Conservation (phyloP, 306 rosid genomes). For the Purshia tridentata region DNA sequence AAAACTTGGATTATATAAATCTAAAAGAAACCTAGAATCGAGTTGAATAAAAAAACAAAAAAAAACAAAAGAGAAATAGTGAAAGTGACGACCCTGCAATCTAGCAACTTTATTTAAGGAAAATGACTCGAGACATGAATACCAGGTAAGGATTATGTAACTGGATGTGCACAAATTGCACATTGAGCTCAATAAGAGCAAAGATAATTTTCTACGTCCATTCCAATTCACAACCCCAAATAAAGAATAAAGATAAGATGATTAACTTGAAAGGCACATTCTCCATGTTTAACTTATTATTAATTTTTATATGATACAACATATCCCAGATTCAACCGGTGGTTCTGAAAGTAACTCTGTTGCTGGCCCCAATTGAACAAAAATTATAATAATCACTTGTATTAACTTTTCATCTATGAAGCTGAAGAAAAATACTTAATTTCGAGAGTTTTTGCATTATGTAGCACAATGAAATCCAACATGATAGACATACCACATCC, state of each 20-base stretch:
- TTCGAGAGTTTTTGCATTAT: background rate
- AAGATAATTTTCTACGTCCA: background rate
- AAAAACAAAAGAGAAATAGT: background rate
- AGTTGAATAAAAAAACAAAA: background rate
- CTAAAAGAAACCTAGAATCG: background rate
- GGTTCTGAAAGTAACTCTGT: background rate
- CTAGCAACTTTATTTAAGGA: no score
- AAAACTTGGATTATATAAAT: background rate
- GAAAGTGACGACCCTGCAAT: no score
- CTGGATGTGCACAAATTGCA: background rate
- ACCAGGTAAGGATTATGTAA: background rate
- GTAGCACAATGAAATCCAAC: background rate
- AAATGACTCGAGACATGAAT: background rate
- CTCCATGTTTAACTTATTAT: background rate
- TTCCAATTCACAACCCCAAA: background rate
- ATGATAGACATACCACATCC: conserved; percentile 39
- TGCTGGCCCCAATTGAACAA: background rate
- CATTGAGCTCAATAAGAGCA: background rate
- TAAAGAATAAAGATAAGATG: background rate
- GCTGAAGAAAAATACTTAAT: background rate
- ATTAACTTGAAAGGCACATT: background rate
- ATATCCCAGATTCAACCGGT: background rate
- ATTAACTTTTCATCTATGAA: background rate
- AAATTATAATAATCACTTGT: background rate
- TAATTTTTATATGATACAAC: background rate